phyloP scores from a whole-genome alignment of 2,329 filamentous ascomycete species.

The Pseudomassariella vexata region DNA sequence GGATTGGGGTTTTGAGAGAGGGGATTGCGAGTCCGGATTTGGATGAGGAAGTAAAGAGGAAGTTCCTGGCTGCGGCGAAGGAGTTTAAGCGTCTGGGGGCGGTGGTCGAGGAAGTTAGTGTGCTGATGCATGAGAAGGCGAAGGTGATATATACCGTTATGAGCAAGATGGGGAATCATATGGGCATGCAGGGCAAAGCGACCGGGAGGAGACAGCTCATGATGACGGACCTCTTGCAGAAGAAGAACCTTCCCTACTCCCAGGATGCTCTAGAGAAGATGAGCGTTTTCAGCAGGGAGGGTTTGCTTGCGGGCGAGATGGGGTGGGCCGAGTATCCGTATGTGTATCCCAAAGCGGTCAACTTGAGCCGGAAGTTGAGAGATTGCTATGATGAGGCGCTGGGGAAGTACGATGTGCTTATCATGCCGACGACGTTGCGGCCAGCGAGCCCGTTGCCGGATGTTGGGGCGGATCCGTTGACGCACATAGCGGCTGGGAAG shows the following conservation, averaged over 20 bases:
- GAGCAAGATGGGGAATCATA: constrained; percentile 23
- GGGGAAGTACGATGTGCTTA: constrained; percentile 17
- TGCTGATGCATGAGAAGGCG: constrained; percentile 21
- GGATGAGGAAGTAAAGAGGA: constrained; percentile 16
- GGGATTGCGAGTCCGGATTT: constrained; percentile 18
- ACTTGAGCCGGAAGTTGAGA: constrained; percentile 13
- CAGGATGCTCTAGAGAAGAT: constrained; percentile 11
- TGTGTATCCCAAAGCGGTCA: constrained; percentile 16
- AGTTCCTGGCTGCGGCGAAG: constrained; percentile 18
- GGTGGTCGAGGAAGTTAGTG: constrained; percentile 18
- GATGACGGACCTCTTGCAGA: constrained; percentile 26
- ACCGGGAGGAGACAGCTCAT: constrained; percentile 15
- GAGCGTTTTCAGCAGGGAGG: constrained; percentile 5
- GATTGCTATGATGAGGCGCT: constrained; percentile 20
- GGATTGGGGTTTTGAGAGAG: constrained; percentile 23
- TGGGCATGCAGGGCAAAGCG: constrained; percentile 24
- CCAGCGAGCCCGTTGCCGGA: constrained; percentile 9
- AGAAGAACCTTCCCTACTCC: constrained; percentile 31
- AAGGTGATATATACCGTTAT: constrained; percentile 15
- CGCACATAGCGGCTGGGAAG: constrained; percentile 5
- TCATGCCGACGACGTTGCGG: constrained; percentile 20
- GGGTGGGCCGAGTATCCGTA: constrained; percentile 5
- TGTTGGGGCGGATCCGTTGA: neutral
- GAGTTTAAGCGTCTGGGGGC: constrained; percentile 21
- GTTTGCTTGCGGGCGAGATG: constrained; percentile 4